Evolutionary conservation across 345 rosid genomes (phyloP).

Genomic region (Boechera stricta): DNA sequence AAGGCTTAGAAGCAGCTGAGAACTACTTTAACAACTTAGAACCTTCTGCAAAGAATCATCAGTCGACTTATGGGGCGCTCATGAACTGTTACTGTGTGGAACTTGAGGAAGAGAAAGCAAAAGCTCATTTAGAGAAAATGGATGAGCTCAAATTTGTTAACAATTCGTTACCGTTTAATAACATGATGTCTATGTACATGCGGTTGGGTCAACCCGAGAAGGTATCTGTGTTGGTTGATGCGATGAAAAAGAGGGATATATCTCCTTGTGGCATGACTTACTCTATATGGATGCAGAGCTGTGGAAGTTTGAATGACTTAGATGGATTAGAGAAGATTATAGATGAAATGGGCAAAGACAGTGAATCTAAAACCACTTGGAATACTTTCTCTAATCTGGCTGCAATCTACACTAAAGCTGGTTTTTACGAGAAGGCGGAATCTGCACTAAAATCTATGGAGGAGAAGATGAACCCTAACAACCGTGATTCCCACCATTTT

Average conservation of each 20-base stretch:
- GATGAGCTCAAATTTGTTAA: constrained; percentile 50
- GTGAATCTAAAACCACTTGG: constrained; percentile 54
- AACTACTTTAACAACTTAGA: constrained; percentile 54
- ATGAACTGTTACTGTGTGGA: constrained; percentile 68
- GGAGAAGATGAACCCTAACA: constrained; percentile 48
- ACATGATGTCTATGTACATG: constrained; percentile 66
- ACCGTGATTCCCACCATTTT: constrained; percentile 70
- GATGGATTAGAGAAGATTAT: constrained; percentile 46
- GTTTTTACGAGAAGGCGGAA: constrained; percentile 68
- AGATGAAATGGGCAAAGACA: constrained; percentile 50
- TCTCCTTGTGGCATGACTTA: constrained; percentile 47
- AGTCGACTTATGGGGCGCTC: constrained; percentile 61
- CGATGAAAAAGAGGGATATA: constrained; percentile 58
- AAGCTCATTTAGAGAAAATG: constrained; percentile 63
- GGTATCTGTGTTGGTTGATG: constrained; percentile 54
- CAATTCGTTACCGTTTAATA: constrained; percentile 55
- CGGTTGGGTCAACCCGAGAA: constrained; percentile 66
- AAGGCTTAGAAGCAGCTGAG: constrained; percentile 71
- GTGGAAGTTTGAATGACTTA: constrained; percentile 51
- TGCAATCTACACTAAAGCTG: constrained; percentile 64
- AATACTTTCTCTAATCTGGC: constrained; percentile 61
- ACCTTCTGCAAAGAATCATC: constrained; percentile 46
- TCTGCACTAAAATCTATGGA: constrained; percentile 64
- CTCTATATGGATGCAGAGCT: constrained; percentile 71
- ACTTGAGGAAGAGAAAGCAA: constrained; percentile 60